A percentile compares a stretch with the other conserved stretches of the same genome.
Evolutionary conservation across 805 yeast genomes (phyloP).

Genomic region (Zygotorulaspora florentina): DNA sequence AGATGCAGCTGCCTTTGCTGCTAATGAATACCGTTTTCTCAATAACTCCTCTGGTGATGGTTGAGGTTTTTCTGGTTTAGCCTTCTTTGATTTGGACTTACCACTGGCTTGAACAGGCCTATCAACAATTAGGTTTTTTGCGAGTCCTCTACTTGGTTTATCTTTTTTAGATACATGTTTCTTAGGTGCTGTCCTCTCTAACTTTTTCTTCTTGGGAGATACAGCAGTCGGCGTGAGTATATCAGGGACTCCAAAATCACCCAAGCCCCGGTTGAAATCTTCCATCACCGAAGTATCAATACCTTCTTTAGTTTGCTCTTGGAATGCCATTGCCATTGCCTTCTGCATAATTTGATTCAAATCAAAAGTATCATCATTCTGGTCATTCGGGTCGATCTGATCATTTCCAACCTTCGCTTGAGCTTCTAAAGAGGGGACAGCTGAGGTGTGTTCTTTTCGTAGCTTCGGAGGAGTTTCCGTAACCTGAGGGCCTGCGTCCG

Average conservation of each 20-base stretch:
- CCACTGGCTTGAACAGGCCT: background rate
- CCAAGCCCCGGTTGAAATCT: conserved; percentile 28
- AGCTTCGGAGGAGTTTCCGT: conserved; percentile 5
- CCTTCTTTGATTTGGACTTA: background rate
- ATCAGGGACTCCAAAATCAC: conserved; percentile 21
- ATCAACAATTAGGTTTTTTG: conserved; percentile 15
- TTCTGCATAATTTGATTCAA: conserved; percentile 71
- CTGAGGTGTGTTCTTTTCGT: background rate
- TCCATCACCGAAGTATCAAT: conserved; percentile 25
- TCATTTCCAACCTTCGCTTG: conserved; percentile 8
- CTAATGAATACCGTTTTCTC: conserved; percentile 20
- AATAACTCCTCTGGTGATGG: conserved; percentile 14
- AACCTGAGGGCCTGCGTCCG: conserved; percentile 8
- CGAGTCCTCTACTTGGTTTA: conserved; percentile 15
- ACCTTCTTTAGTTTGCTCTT: conserved; percentile 38
- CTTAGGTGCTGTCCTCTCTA: conserved; percentile 14
- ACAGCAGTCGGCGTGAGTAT: conserved; percentile 17
- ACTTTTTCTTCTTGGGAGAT: conserved; percentile 26
- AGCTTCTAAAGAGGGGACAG: background rate
- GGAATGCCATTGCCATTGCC: conserved; percentile 74
- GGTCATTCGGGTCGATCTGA: conserved; percentile 4
- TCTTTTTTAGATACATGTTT: background rate
- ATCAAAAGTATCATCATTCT: conserved; percentile 48
- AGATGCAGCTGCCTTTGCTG: conserved; percentile 29
- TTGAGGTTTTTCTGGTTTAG: conserved; percentile 15